Evolutionary conservation across 2,329 filamentous ascomycete species (phyloP).

Genomic region (Xylariaceae sp.): DNA sequence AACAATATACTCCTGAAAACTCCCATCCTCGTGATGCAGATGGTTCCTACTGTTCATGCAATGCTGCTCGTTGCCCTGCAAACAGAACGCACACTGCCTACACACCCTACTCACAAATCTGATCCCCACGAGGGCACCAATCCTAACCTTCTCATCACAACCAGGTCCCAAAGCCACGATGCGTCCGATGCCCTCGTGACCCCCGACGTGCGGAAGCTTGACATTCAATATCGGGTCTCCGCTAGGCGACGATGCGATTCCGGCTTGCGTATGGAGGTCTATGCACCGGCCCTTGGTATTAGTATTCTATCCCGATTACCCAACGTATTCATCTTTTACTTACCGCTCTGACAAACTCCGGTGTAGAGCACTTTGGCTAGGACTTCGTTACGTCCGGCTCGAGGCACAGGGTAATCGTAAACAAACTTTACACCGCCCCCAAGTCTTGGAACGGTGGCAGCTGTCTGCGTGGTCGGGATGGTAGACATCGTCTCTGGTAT

Average conservation of each 20-base stretch:
- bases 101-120: conserved; percentile 38
- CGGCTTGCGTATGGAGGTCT: conserved; percentile 38
- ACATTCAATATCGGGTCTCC: conserved; percentile 41
- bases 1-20: conserved; percentile 40
- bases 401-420: conserved; percentile 37
- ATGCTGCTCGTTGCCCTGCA: conserved; percentile 36
- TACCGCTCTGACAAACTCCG: conserved; percentile 41
- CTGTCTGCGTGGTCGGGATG: conserved; percentile 31
- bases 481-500: conserved; percentile 1
- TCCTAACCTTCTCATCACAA: conserved; percentile 30
- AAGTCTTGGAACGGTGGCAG: conserved; percentile 37
- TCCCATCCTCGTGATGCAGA: conserved; percentile 41
- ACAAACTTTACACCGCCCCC: conserved; percentile 34
- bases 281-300: not conserved
- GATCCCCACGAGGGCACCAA: conserved; percentile 39
- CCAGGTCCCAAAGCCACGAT: conserved; percentile 37
- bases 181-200: conserved; percentile 40
- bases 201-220: conserved; percentile 41
- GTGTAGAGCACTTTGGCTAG: conserved; percentile 41
- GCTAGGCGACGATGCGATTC: conserved; percentile 27
- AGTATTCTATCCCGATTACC: not conserved
- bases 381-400: conserved; percentile 36
- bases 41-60: conserved; percentile 38
- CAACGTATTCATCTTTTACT: conserved; percentile 3
- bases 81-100: conserved; percentile 39